These are phyloP conservation scores for Aspergillus amoenus DNA, from an alignment of 2,329 filamentous ascomycete species.

Conservation along the genomic window DNA sequence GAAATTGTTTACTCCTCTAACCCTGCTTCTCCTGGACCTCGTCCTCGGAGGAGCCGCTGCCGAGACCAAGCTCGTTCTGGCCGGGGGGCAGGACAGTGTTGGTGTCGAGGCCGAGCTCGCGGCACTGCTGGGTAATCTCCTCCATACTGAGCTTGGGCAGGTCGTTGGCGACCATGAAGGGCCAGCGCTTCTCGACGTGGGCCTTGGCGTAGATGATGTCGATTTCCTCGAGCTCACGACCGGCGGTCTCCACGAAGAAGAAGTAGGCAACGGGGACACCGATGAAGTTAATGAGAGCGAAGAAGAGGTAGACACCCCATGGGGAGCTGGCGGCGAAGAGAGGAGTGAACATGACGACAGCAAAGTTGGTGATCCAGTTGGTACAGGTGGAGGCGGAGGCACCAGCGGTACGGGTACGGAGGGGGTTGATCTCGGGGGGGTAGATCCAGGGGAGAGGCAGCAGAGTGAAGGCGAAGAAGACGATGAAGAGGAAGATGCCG, in stretches of 20 bases:
- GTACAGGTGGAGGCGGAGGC: constrained; percentile 52
- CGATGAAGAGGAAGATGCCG: constrained; percentile 66
- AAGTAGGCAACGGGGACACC: constrained; percentile 52
- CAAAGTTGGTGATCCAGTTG: constrained; percentile 57
- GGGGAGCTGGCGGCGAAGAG: constrained; percentile 33
- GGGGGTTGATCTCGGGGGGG: constrained; percentile 52
- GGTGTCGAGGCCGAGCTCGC: constrained; percentile 24
- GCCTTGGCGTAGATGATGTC: constrained; percentile 42
- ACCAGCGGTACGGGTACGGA: constrained; percentile 54
- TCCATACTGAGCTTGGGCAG: constrained; percentile 32
- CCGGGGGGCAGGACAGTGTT: not conserved
- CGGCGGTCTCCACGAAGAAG: constrained; percentile 51
- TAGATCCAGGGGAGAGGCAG: constrained; percentile 59
- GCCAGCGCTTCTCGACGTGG: constrained; percentile 33
- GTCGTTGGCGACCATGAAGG: constrained; percentile 25
- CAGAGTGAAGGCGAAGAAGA: constrained; percentile 65
- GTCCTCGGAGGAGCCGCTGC: not conserved
- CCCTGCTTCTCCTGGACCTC: not conserved
- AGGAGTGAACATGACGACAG: constrained; percentile 50
- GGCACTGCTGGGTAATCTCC: constrained; percentile 25
- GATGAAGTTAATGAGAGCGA: constrained; percentile 36
- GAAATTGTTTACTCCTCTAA: not conserved
- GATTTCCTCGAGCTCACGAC: constrained; percentile 42
- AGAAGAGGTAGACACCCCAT: constrained; percentile 45
- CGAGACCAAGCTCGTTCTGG: not conserved